These are phyloP conservation scores for Drechslera avenae DNA, from an alignment of 2,329 filamentous ascomycete species.

Conservation along the genomic window DNA sequence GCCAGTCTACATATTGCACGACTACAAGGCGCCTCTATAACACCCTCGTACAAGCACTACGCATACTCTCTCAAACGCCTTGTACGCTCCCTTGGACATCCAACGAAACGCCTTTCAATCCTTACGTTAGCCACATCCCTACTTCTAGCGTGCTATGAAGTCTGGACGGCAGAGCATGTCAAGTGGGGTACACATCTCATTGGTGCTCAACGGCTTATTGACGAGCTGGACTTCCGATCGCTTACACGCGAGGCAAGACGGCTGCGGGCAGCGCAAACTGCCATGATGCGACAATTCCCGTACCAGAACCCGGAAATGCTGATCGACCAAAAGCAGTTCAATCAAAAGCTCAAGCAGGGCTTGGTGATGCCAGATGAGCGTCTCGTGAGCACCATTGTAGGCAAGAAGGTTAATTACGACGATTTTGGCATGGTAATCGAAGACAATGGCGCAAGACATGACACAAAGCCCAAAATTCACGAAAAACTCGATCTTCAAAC, in stretches of 20 bases:
- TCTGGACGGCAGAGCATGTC: conserved; percentile 90
- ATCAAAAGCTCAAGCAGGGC: conserved; percentile 54
- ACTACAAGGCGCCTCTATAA: conserved; percentile 73
- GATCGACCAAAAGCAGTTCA: conserved; percentile 36
- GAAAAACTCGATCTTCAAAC: conserved; percentile 68
- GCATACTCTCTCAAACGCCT: conserved; percentile 81
- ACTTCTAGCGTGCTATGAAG: conserved; percentile 88
- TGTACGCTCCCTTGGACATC: conserved; percentile 72
- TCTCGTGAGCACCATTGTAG: conserved; percentile 64
- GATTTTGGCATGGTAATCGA: conserved; percentile 59
- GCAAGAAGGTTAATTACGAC: conserved; percentile 63
- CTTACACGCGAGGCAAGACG: conserved; percentile 74
- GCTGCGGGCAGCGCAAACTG: conserved; percentile 59
- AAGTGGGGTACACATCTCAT: conserved; percentile 95
- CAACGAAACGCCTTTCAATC: conserved; percentile 73
- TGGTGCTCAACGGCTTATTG: conserved; percentile 80
- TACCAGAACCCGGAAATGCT: conserved; percentile 40
- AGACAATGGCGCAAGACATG: conserved; percentile 32
- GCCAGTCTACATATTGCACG: conserved; percentile 87
- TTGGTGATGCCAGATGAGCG: conserved; percentile 50
- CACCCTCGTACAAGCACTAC: conserved; percentile 88
- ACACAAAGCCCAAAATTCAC: conserved; percentile 44
- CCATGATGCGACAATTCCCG: conserved; percentile 47
- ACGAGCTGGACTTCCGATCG: conserved; percentile 77
- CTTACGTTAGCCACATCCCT: conserved; percentile 88